Percentiles rank a stretch among this genome's conserved stretches.
Evolutionary conservation across 179 eudicot genomes (phyloP).

Genomic region (Silene noctiflora): DNA sequence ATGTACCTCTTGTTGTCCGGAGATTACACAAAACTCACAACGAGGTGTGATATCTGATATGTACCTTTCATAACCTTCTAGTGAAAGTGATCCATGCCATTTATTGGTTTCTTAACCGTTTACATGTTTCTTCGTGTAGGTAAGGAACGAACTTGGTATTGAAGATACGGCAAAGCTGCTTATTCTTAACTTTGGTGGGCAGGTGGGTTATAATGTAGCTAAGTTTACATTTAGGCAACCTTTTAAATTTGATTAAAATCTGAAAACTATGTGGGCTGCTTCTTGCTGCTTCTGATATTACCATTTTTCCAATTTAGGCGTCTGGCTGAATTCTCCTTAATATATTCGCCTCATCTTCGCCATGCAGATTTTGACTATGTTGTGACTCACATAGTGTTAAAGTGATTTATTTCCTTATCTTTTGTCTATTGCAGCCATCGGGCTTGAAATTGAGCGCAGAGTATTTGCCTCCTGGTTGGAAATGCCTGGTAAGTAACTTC

Average conservation of each 20-base stretch:
- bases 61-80: slow-evolving; percentile 10
- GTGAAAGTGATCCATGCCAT: background rate
- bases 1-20: slow-evolving; percentile 94
- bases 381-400: background rate
- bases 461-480: slow-evolving; percentile 88
- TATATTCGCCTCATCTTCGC: slow-evolving; percentile 7
- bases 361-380: background rate
- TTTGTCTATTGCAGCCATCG: slow-evolving; percentile 67
- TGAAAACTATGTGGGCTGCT: background rate
- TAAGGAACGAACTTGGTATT: slow-evolving; percentile 75
- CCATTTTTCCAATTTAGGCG: background rate
- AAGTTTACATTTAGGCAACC: background rate
- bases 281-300: background rate
- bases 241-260: background rate
- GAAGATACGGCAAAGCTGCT: slow-evolving; percentile 71
- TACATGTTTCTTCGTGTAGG: slow-evolving; percentile 28
- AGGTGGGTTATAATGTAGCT: slow-evolving; percentile 41
- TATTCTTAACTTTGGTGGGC: slow-evolving; percentile 95
- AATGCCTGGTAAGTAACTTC: slow-evolving; percentile 58
- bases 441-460: slow-evolving; percentile 88
- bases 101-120: slow-evolving; percentile 4
- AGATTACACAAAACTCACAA: slow-evolving; percentile 83
- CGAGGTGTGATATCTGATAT: slow-evolving; percentile 49
- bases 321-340: background rate
- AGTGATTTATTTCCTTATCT: background rate